These are phyloP conservation scores for Candida corydali DNA, from an alignment of 805 yeast species.

Conservation along the genomic window DNA sequence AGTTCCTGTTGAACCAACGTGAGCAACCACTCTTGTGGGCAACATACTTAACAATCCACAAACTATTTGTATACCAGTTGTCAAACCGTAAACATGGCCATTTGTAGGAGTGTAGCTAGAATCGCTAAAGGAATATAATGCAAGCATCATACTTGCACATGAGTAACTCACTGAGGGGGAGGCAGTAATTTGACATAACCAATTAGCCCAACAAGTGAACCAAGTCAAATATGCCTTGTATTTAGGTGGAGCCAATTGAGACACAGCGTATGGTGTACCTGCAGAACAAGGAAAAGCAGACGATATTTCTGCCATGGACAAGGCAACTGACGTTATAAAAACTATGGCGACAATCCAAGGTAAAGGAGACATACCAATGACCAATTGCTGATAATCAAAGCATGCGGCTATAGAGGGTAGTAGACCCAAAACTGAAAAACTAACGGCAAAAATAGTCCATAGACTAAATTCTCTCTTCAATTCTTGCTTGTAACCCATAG, in stretches of 20 bases:
- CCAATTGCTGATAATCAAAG: constrained; percentile 55
- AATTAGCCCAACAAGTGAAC: constrained; percentile 63
- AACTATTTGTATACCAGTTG: constrained; percentile 46
- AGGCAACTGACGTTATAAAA: constrained; percentile 55
- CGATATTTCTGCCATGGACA: constrained; percentile 61
- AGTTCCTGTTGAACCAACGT: constrained; percentile 48
- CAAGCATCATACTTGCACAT: constrained; percentile 54
- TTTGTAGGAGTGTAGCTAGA: constrained; percentile 36
- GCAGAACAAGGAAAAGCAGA: constrained; percentile 65
- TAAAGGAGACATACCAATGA: constrained; percentile 59
- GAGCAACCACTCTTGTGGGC: constrained; percentile 53
- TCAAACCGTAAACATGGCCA: constrained; percentile 49
- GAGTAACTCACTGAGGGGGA: constrained; percentile 58
- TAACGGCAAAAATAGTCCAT: constrained; percentile 56
- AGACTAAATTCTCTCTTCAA: constrained; percentile 55
- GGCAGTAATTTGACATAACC: constrained; percentile 60
- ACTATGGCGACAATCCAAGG: constrained; percentile 56
- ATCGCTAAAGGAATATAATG: constrained; percentile 41
- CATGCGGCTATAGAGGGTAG: constrained; percentile 64
- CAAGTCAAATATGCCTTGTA: constrained; percentile 53
- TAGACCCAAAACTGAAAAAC: constrained; percentile 61
- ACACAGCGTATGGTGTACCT: constrained; percentile 67
- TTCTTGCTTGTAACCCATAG: constrained; percentile 63
- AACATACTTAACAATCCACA: constrained; percentile 47
- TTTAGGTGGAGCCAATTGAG: constrained; percentile 55